These are phyloP conservation scores for Colletotrichum horii DNA, from an alignment of 2,329 filamentous ascomycete species.

Conservation along the genomic window DNA sequence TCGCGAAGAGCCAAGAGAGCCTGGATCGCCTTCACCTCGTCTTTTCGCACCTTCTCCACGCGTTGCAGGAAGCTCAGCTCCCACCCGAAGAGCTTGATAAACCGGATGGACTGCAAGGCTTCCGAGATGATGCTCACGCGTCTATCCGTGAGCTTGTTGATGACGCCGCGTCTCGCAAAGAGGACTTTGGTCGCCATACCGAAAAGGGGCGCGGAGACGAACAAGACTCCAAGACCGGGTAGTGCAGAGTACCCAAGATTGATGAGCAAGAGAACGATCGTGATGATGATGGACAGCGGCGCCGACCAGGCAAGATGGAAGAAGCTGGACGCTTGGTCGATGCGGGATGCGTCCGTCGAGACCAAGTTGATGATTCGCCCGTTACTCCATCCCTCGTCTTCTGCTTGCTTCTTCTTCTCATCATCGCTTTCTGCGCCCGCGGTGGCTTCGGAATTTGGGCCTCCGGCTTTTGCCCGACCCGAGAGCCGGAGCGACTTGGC, in stretches of 20 bases:
- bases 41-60: slow-evolving; percentile 72
- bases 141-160: slow-evolving; percentile 94
- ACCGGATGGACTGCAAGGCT: slow-evolving; percentile 87
- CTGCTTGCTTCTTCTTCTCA: slow-evolving; percentile 27
- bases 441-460: slow-evolving; percentile 31
- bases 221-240: slow-evolving; percentile 81
- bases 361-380: slow-evolving; percentile 90
- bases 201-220: slow-evolving; percentile 75
- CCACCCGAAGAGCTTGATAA: slow-evolving; percentile 97
- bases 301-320: slow-evolving; percentile 92
- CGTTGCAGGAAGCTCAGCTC: slow-evolving; percentile 83
- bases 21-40: slow-evolving; percentile 83
- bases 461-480: slow-evolving; percentile 81
- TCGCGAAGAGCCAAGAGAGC: slow-evolving; percentile 82
- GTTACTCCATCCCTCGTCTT: slow-evolving; percentile 75
- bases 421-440: slow-evolving; percentile 23
- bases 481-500: slow-evolving; percentile 91
- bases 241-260: slow-evolving; percentile 90
- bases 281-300: slow-evolving; percentile 73
- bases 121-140: slow-evolving; percentile 90
- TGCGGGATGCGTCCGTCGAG: slow-evolving; percentile 91
- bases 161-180: slow-evolving; percentile 76
- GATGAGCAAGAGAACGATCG: slow-evolving; percentile 78
- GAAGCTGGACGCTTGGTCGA: slow-evolving; percentile 85
- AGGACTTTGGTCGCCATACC: slow-evolving; percentile 67